These are phyloP conservation scores for Tagetes patula DNA, from an alignment of 129 eudicot genomes.

Conservation along the genomic window DNA sequence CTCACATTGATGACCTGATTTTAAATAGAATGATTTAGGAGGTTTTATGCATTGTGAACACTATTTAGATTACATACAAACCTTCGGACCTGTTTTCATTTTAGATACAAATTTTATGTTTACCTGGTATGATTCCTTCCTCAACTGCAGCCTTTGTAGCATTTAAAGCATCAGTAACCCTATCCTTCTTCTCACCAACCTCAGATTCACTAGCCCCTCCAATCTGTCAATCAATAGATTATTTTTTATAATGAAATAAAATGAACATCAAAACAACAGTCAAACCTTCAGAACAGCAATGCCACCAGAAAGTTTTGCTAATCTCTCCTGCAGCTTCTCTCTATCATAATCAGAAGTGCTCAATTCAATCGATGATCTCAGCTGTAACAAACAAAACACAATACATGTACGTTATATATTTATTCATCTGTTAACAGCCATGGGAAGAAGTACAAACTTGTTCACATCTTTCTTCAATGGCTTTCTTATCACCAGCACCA, in stretches of 20 bases:
- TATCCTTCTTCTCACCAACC: conserved; percentile 69
- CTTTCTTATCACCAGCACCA: conserved; percentile 66
- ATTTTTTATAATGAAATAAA: not conserved
- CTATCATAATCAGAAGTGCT: conserved; percentile 69
- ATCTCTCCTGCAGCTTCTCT: conserved; percentile 63
- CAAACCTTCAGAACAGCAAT: conserved; percentile 68
- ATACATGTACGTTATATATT: not conserved
- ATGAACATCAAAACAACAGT: not conserved
- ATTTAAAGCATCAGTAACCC: conserved; percentile 74
- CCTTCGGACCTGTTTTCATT: not conserved
- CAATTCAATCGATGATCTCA: conserved; percentile 47
- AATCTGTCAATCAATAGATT: conserved; percentile 29
- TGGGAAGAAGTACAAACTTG: conserved; percentile 23
- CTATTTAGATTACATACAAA: not conserved
- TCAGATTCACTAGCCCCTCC: conserved; percentile 84
- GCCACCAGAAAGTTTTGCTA: conserved; percentile 76
- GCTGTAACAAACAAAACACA: conserved; percentile 25
- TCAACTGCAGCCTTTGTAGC: conserved; percentile 78
- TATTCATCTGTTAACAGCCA: not conserved
- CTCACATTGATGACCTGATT: not conserved
- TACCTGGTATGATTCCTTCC: conserved; percentile 79
- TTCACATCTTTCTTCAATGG: conserved; percentile 75
- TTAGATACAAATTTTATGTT: not conserved
- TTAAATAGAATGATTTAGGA: too few species aligned
- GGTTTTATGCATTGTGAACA: not conserved